Evolutionary conservation across 495 filamentous ascomycete genomes (phyloP).

Genomic region (Podospora tetraspora): DNA sequence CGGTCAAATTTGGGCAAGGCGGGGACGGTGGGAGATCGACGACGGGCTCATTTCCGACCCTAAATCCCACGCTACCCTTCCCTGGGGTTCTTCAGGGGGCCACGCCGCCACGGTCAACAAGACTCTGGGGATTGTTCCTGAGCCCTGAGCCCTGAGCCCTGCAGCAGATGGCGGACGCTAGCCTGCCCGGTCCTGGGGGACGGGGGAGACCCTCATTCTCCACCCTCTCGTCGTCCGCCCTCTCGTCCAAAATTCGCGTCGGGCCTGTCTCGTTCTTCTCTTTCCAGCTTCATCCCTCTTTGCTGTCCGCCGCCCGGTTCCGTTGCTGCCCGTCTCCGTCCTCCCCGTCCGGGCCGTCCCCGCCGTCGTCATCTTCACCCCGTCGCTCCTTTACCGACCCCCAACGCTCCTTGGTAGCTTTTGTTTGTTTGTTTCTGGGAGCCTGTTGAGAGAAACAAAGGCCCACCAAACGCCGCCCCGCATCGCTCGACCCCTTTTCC

Average conservation of each 20-base stretch:
- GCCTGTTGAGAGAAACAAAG: neutral
- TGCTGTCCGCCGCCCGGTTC: neutral
- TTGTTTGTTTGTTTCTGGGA: neutral
- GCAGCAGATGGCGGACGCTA: neutral
- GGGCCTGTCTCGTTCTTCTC: neutral
- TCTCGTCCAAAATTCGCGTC: neutral
- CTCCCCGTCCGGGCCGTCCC: neutral
- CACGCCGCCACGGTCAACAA: too few species aligned
- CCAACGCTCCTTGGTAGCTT: neutral
- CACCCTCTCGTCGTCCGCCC: neutral
- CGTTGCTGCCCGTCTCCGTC: neutral
- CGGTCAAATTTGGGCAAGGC: neutral
- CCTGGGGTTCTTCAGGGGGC: neutral
- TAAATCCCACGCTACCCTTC: neutral
- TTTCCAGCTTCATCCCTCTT: constrained; percentile 1
- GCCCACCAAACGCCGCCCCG: neutral
- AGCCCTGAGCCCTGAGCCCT: neutral
- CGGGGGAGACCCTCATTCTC: neutral
- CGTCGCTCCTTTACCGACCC: constrained; percentile 3
- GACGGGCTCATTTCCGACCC: constrained; percentile 7
- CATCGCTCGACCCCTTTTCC: neutral
- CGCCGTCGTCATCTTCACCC: neutral
- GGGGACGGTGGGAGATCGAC: neutral
- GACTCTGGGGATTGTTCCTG: neutral
- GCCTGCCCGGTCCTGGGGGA: neutral